Percentiles rank a stretch among this genome's conserved stretches.
phyloP scores from a whole-genome alignment of 352 stramenopile genomes.

The Blastocystis sp. region DNA sequence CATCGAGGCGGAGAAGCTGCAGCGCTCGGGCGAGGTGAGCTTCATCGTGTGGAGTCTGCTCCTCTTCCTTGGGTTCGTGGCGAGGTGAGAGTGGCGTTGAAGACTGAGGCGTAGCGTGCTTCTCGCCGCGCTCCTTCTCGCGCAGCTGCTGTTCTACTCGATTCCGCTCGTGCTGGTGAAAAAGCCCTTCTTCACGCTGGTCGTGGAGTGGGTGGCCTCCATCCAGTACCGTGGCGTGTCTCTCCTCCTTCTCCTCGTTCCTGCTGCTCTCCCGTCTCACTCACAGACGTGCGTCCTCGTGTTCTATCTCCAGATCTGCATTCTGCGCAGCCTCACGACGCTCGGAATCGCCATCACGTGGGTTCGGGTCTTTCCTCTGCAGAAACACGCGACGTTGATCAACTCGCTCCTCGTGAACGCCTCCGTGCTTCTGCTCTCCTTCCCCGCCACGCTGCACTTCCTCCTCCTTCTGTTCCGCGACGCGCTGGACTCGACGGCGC shows the following conservation, averaged over 20 bases:
- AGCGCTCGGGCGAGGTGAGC: constrained; percentile 2
- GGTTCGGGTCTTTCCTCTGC: neutral
- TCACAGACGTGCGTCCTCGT: neutral
- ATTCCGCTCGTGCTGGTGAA: neutral
- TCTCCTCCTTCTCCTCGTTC: neutral
- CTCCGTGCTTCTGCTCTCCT: neutral
- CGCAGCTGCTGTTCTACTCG: neutral
- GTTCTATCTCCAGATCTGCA: neutral
- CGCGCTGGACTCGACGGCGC: constrained; percentile 10
- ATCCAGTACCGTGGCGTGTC: neutral
- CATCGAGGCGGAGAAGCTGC: constrained; percentile 1
- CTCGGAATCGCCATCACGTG: neutral
- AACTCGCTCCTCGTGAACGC: constrained; percentile 11
- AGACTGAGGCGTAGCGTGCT: neutral
- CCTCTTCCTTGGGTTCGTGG: neutral
- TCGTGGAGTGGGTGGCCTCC: neutral
- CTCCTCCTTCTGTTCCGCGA: constrained; percentile 7
- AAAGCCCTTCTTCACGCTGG: neutral
- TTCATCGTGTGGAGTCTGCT: constrained; percentile 8
- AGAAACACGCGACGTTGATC: neutral
- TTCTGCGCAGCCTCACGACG: neutral
- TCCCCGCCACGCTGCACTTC: constrained; percentile 15
- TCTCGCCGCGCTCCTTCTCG: neutral
- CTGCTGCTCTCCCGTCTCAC: neutral
- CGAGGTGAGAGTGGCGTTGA: neutral